These are phyloP conservation scores for Fusarium fracticaudum DNA, from an alignment of 2,329 filamentous ascomycete genomes.

Conservation along the genomic window DNA sequence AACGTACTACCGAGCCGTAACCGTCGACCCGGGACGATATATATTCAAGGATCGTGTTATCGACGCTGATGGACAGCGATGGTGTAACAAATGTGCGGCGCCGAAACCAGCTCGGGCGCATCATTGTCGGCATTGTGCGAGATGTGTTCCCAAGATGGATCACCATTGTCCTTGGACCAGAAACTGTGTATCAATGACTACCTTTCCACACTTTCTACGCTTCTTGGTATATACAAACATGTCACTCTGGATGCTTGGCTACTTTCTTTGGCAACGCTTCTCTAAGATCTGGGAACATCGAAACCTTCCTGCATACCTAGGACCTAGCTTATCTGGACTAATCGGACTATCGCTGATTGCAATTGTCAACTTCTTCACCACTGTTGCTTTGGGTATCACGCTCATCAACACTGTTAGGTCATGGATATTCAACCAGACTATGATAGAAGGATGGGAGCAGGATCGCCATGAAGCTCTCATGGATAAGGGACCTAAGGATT, in stretches of 20 bases:
- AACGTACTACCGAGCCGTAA: constrained; percentile 72
- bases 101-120: constrained; percentile 82
- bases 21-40: constrained; percentile 67
- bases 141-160: constrained; percentile 84
- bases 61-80: constrained; percentile 54
- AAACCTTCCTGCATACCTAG: constrained; percentile 78
- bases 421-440: constrained; percentile 76
- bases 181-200: constrained; percentile 85
- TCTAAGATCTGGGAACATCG: constrained; percentile 70
- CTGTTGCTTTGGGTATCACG: constrained; percentile 72
- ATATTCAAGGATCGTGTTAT: constrained; percentile 52
- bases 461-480: constrained; percentile 70
- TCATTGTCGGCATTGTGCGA: constrained; percentile 80
- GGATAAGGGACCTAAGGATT: constrained; percentile 57
- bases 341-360: constrained; percentile 68
- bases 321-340: constrained; percentile 69
- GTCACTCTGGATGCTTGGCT: constrained; percentile 69
- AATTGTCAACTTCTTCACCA: constrained; percentile 66
- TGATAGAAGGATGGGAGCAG: constrained; percentile 82
- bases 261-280: constrained; percentile 69
- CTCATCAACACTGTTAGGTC: constrained; percentile 69
- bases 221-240: constrained; percentile 77
- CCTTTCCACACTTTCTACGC: constrained; percentile 83
- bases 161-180: constrained; percentile 88
- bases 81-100: constrained; percentile 80